Evolutionary conservation across 202 grass and related monocot species (phyloP), one percentile per base, ranked within the genome.

Genomic region (Panicum hallii): DNA sequence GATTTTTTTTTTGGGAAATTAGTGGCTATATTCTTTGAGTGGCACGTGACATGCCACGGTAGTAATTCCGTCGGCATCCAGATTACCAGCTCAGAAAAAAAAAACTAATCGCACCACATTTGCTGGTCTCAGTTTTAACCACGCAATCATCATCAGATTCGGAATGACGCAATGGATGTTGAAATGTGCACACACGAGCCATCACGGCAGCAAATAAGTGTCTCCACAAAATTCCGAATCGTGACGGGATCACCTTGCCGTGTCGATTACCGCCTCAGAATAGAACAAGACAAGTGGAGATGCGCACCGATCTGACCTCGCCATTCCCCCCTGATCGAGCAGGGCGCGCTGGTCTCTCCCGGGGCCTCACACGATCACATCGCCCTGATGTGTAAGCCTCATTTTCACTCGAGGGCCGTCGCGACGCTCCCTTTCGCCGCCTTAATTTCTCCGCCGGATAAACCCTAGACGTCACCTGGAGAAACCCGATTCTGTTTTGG

Each of bases 351-450:
- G 63, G 56, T 47, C 63, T 56, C 28, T 61, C 9, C 40, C 13
- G 30, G 28, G 52, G 54, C 64, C 56, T 73, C 66, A 86, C 65
- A 82, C 22, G 67, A 90, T 67, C 83, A 41, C 67, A 79, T 82
- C 83, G 34, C 2, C 5, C 48, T 58, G 83, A 67, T 40, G 79
- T 42, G 66, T 4, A 77, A n/a, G 56, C 22, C 38, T 74, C 67
- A 41, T 49, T 73, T 88, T 79, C 74, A 19, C 17, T 20, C 64
- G 45, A 36, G 63, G 6, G 26, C 60, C 12, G 32, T n/a, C 30
- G 12, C 5, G 44, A 43, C 61, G 9, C 75, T 85, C 83, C 43
- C 78, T 90, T 72, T 90, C 79, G 73, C 5, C n/a, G 19, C 54
- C 7, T 52, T 53, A 20, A 90, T 82, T 52, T 45, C 16, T 16